A percentile compares a stretch with the other conserved stretches of the same genome.
Conservation (phyloP, 2,329 filamentous ascomycete species). For the Pseudogymnoascus sp. region DNA sequence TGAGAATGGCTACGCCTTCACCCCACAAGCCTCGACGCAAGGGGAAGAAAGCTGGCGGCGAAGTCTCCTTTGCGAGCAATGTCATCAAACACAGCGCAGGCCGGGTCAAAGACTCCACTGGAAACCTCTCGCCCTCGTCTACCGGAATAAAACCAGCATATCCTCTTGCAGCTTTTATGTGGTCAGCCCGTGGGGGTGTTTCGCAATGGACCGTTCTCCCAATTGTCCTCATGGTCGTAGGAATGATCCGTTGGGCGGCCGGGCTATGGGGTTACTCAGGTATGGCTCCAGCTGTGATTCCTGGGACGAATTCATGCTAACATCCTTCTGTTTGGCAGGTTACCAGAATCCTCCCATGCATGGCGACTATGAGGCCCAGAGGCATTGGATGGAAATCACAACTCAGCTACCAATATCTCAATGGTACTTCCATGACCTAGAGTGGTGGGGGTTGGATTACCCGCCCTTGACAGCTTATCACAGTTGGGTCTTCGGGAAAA, state of each 20-base stretch:
- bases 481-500: constrained; percentile 85
- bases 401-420: constrained; percentile 79
- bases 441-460: constrained; percentile 98
- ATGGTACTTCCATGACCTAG: constrained; percentile 96
- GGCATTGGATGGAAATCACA: constrained; percentile 98
- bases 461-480: constrained; percentile 96
- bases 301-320: not conserved
- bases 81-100: constrained; percentile 20
- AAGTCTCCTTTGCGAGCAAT: constrained; percentile 25
- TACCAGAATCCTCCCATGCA: constrained; percentile 79
- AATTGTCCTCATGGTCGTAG: constrained; percentile 78
- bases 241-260: constrained; percentile 86
- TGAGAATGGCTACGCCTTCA: constrained; percentile 33
- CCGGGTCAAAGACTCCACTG: constrained; percentile 3
- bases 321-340: constrained; percentile 39
- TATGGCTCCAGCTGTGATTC: constrained; percentile 30
- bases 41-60: constrained; percentile 38
- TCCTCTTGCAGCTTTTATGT: constrained; percentile 86
- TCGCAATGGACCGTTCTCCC: constrained; percentile 92
- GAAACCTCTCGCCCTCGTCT: constrained; percentile 5
- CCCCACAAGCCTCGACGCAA: constrained; percentile 53
- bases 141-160: constrained; percentile 56
- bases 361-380: constrained; percentile 94
- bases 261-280: constrained; percentile 94
- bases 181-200: constrained; percentile 68